These are phyloP conservation scores for Ligustrum vulgare DNA, from an alignment of 257 asterid species.

Conservation along the genomic window DNA sequence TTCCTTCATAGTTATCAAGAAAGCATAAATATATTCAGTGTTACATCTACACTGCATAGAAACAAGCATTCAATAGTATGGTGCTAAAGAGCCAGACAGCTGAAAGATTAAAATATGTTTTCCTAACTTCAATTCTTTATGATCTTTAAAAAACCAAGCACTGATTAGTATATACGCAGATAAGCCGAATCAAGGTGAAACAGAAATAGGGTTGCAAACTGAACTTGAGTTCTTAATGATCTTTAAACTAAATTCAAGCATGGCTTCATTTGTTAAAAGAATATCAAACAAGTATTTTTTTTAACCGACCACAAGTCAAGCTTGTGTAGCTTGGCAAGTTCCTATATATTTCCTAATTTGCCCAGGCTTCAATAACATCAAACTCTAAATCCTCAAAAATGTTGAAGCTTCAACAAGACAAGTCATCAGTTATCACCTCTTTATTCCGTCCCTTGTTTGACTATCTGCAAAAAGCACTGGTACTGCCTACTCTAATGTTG, in stretches of 20 bases:
- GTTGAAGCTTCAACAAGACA: background rate
- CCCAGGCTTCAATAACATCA: background rate
- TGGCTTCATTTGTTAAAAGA: background rate
- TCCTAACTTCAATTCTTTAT: background rate
- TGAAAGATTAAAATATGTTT: background rate
- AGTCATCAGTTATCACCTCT: background rate
- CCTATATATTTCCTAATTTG: background rate
- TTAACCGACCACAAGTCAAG: background rate
- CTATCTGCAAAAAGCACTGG: background rate
- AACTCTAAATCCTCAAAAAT: background rate
- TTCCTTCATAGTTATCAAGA: background rate
- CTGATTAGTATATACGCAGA: background rate
- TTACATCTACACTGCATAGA: background rate
- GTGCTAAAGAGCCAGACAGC: background rate
- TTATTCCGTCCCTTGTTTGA: background rate
- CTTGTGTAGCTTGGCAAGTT: background rate
- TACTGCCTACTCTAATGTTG: background rate
- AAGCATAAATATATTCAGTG: background rate
- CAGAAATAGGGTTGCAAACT: background rate
- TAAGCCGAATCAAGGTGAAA: background rate
- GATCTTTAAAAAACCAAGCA: background rate
- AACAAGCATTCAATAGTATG: background rate
- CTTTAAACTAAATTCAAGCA: background rate
- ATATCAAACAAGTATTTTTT: background rate
- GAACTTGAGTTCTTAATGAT: background rate